These are phyloP conservation scores for Populus alba DNA, from an alignment of 345 rosid genomes.

Conservation along the genomic window DNA sequence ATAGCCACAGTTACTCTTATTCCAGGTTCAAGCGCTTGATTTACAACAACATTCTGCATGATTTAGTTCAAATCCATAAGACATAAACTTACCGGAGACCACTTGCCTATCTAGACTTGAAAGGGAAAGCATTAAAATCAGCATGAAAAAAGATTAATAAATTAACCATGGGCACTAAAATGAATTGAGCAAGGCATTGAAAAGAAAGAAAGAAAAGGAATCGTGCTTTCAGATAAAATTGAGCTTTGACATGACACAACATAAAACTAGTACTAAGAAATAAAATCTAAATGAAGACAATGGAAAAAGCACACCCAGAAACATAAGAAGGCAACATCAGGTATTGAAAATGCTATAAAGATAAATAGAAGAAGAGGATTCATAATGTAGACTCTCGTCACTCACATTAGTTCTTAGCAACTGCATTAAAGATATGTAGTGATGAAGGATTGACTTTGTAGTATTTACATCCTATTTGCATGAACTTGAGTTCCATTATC, in stretches of 20 bases:
- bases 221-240: not conserved
- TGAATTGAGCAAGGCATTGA: not conserved
- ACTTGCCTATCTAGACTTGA: not conserved
- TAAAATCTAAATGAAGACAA: not conserved
- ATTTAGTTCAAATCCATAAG: constrained; percentile 19
- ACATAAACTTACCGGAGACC: constrained; percentile 1
- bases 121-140: not conserved
- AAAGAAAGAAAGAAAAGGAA: not conserved
- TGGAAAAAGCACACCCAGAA: not conserved
- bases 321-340: not conserved
- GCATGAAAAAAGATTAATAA: not conserved
- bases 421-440: not conserved
- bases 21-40: constrained; percentile 71
- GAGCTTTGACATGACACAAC: not conserved
- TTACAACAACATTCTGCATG: constrained; percentile 64
- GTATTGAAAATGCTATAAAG: not conserved
- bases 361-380: not conserved
- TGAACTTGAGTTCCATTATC: not conserved
- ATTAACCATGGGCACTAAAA: not conserved
- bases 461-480: not conserved
- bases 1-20: constrained; percentile 84
- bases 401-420: not conserved
- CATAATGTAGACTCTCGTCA: not conserved
- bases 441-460: not conserved
- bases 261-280: not conserved